phyloP scores from a whole-genome alignment of 768 basidiomycete genomes.

The Mycena filopes region DNA sequence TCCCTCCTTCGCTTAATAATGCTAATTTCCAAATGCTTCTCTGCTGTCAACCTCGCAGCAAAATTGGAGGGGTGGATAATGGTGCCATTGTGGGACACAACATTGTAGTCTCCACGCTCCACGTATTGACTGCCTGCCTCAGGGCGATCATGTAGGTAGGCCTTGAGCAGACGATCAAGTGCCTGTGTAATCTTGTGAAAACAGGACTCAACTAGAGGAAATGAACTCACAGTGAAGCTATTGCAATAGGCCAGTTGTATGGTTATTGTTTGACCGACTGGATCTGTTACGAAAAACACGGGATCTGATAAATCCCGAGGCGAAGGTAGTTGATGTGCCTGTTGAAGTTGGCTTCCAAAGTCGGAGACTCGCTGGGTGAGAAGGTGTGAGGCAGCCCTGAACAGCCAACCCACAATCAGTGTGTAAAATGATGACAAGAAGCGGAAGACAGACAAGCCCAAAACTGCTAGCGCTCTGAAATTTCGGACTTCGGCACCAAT shows the following conservation, averaged over 20 bases:
- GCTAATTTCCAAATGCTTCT: constrained; percentile 3
- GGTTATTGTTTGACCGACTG: constrained; percentile 2
- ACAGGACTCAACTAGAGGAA: no score
- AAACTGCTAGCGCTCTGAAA: neutral
- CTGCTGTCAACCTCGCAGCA: neutral
- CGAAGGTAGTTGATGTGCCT: neutral
- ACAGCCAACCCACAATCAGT: neutral
- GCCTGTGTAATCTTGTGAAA: neutral
- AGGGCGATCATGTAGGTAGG: neutral
- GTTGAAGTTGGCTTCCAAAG: neutral
- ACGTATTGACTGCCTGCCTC: neutral
- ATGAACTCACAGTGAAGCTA: neutral
- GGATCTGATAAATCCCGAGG: neutral
- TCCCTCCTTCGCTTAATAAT: constrained; percentile 2
- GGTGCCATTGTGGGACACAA: neutral
- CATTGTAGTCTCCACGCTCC: neutral
- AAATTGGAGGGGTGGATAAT: neutral
- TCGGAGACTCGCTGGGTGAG: neutral
- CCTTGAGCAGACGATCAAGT: constrained; percentile 13
- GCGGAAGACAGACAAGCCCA: neutral
- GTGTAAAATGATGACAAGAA: neutral
- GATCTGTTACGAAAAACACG: constrained; percentile 14
- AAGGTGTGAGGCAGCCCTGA: neutral
- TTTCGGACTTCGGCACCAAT: neutral
- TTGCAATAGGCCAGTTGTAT: constrained; percentile 5